phyloP scores from a whole-genome alignment of 305 asterid genomes.

The Ilex paraguariensis region DNA sequence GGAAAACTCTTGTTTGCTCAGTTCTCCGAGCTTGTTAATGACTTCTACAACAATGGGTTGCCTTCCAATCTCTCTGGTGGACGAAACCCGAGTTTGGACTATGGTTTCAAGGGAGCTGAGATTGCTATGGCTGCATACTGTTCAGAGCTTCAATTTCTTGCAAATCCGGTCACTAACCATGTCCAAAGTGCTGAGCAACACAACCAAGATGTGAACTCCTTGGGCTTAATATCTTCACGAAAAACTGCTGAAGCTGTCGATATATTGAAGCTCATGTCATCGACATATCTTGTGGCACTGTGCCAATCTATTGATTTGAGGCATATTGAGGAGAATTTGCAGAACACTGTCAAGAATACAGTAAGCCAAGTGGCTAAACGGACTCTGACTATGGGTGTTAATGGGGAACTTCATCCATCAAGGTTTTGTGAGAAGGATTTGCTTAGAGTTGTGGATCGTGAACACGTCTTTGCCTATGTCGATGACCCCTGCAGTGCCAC shows the following conservation, averaged over 20 bases:
- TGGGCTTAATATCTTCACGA: slow-evolving; percentile 75
- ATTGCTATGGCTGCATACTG: slow-evolving; percentile 92
- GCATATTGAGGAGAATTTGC: slow-evolving; percentile 71
- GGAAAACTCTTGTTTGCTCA: slow-evolving; percentile 83
- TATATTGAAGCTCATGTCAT: slow-evolving; percentile 74
- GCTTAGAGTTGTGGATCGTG: slow-evolving; percentile 71
- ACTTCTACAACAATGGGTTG: slow-evolving; percentile 71
- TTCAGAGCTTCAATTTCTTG: slow-evolving; percentile 78
- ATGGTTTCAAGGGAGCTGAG: slow-evolving; percentile 79
- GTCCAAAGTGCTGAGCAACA: slow-evolving; percentile 93
- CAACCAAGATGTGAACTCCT: slow-evolving; percentile 79
- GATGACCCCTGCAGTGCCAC: slow-evolving; percentile 67
- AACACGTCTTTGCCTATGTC: slow-evolving; percentile 52
- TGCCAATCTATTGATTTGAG: slow-evolving; percentile 75
- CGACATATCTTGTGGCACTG: slow-evolving; percentile 59
- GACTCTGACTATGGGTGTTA: slow-evolving; percentile 55
- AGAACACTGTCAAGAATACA: slow-evolving; percentile 57
- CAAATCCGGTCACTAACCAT: slow-evolving; percentile 78
- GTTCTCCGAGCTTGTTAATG: slow-evolving; percentile 75
- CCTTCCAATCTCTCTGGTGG: slow-evolving; percentile 82
- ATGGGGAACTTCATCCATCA: slow-evolving; percentile 80
- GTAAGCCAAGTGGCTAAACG: slow-evolving; percentile 69
- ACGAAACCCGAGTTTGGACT: slow-evolving; percentile 77
- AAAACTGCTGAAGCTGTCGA: slow-evolving; percentile 73
- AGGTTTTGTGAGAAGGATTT: slow-evolving; percentile 82